Evolutionary conservation across 164 flowering plant genomes (phyloP).

Genomic region (Litsea cubeba): DNA sequence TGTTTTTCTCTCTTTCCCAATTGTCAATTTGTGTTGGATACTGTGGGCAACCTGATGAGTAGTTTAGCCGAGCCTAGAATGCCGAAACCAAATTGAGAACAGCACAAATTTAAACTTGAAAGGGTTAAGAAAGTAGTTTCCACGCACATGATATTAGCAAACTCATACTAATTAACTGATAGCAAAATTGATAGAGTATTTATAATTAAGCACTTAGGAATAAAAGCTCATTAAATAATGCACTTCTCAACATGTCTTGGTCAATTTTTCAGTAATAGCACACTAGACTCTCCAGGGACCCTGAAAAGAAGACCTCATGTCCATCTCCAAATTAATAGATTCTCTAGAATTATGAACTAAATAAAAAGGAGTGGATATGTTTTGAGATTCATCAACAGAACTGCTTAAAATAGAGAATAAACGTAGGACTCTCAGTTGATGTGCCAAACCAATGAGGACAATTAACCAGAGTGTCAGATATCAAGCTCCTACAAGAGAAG

Average conservation of each 20-base stretch:
- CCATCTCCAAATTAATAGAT: background rate
- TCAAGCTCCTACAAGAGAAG: background rate
- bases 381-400: no score
- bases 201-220: background rate
- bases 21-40: background rate
- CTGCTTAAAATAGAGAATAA: no score
- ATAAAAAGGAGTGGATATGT: background rate
- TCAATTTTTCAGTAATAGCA: background rate
- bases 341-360: background rate
- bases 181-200: background rate
- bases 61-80: background rate
- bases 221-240: no score
- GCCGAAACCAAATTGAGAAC: background rate
- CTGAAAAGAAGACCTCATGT: background rate
- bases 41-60: background rate
- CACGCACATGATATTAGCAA: background rate
- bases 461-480: background rate
- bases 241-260: background rate
- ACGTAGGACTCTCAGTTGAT: background rate
- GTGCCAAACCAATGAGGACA: no score
- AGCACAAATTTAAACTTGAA: no score
- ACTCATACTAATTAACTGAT: background rate
- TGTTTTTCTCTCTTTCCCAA: no score
- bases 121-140: no score
- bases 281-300: background rate